These are phyloP conservation scores for Penicillium pancosmium DNA, from an alignment of 495 filamentous ascomycete species.

Conservation along the genomic window DNA sequence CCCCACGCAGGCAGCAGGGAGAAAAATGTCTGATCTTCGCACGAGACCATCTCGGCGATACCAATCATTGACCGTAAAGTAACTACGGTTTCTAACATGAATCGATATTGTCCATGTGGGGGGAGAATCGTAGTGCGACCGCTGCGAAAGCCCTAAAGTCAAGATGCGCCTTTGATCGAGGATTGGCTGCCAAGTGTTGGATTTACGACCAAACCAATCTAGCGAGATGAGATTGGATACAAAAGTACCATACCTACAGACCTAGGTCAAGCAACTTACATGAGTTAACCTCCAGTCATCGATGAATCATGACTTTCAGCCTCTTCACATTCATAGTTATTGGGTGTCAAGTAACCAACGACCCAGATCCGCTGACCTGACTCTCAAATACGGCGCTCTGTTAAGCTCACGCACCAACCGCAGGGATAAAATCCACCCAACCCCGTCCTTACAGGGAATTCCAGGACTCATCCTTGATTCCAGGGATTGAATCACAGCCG, in stretches of 20 bases:
- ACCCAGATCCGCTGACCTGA: conserved; percentile 5
- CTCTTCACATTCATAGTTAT: conserved; percentile 2
- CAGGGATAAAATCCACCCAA: conserved; percentile 23
- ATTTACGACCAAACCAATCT: background rate
- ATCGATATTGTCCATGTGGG: background rate
- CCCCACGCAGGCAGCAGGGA: background rate
- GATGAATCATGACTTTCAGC: conserved; percentile 4
- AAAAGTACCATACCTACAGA: background rate
- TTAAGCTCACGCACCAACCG: conserved; percentile 33
- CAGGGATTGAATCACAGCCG: conserved; percentile 15
- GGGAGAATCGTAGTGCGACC: conserved; percentile 6
- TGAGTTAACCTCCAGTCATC: background rate
- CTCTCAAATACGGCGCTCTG: background rate
- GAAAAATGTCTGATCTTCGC: background rate
- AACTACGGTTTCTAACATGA: background rate
- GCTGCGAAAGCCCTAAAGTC: conserved; percentile 9
- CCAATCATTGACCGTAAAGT: background rate
- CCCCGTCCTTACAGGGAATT: conserved; percentile 31
- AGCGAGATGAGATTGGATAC: background rate
- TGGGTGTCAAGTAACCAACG: background rate
- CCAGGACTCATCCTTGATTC: conserved; percentile 24
- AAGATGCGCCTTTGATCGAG: background rate
- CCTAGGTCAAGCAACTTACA: background rate
- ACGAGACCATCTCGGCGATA: background rate
- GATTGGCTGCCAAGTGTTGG: conserved; percentile 6